A percentile compares a stretch with the other conserved stretches of the same genome.
phyloP scores from a whole-genome alignment of 352 stramenopile genomes.

The Phytophthora kernoviae region DNA sequence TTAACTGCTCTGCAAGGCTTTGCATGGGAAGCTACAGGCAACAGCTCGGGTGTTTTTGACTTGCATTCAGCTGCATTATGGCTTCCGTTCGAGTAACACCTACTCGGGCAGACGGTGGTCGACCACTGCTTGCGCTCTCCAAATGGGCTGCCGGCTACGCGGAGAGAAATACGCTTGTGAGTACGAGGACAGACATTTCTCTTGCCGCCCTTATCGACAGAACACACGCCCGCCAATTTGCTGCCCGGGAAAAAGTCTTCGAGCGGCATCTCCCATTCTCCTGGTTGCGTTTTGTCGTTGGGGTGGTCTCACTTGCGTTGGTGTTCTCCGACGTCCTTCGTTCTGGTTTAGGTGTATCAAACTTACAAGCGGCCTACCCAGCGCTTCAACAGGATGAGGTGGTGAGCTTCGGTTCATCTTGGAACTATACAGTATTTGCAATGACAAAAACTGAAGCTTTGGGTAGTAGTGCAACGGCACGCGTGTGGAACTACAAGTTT shows the following conservation, averaged over 20 bases:
- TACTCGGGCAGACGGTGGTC: slow-evolving; percentile 7
- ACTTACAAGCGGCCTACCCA: slow-evolving; percentile 18
- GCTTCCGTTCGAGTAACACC: slow-evolving; percentile 9
- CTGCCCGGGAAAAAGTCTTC: slow-evolving; percentile 26
- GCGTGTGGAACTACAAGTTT: slow-evolving; percentile 46
- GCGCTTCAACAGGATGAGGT: slow-evolving; percentile 38
- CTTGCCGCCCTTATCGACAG: slow-evolving; percentile 23
- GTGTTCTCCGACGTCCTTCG: slow-evolving; percentile 40
- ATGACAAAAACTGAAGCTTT: slow-evolving; percentile 20
- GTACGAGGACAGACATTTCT: slow-evolving; percentile 9
- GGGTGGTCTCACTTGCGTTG: slow-evolving; percentile 29
- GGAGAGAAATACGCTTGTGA: slow-evolving; percentile 14
- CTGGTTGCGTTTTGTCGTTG: slow-evolving; percentile 26
- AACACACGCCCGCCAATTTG: slow-evolving; percentile 23
- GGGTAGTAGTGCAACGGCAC: slow-evolving; percentile 5
- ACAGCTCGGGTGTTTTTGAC: not conserved
- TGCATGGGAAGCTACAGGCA: slow-evolving; percentile 17
- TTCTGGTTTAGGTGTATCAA: slow-evolving; percentile 31
- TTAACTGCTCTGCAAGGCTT: too few relatives aligned
- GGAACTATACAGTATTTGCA: slow-evolving; percentile 39
- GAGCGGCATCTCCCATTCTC: slow-evolving; percentile 36
- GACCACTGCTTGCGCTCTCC: slow-evolving; percentile 15
- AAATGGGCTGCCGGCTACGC: slow-evolving; percentile 17
- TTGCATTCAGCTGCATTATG: slow-evolving; percentile 14
- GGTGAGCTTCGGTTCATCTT: slow-evolving; percentile 34